Evolutionary conservation across 2,329 filamentous ascomycete genomes (phyloP).

Genomic region (Trichoderma semiorbis): DNA sequence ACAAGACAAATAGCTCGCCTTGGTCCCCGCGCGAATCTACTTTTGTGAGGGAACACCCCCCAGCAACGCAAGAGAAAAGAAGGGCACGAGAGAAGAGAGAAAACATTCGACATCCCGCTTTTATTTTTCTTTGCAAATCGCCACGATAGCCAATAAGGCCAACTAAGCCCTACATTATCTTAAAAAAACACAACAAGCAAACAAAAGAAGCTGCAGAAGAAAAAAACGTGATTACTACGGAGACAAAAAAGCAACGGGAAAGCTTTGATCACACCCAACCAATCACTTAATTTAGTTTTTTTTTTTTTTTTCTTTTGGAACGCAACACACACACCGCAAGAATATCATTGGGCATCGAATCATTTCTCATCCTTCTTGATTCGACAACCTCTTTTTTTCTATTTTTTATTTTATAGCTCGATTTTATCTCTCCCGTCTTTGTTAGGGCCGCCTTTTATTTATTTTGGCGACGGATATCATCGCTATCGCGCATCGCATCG

Average conservation of each 20-base stretch:
- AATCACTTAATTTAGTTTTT: neutral
- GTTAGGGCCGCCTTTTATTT: neutral
- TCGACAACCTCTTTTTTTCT: neutral
- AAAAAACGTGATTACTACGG: neutral
- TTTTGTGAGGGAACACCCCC: neutral
- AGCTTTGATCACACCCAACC: neutral
- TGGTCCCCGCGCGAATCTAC: neutral
- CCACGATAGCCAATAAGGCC: neutral
- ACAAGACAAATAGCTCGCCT: slow-evolving; percentile 19
- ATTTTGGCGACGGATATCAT: neutral
- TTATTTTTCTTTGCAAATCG: neutral
- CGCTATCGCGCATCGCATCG: slow-evolving; percentile 10
- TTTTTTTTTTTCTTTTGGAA: neutral
- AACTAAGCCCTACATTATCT: neutral
- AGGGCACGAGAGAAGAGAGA: neutral
- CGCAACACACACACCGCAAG: slow-evolving; percentile 13
- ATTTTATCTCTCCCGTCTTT: neutral
- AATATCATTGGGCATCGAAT: slow-evolving; percentile 11
- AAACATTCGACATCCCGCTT: slow-evolving; percentile 14
- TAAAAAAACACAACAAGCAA: neutral
- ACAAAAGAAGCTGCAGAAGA: neutral
- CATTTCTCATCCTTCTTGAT: neutral
- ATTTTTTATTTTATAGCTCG: neutral
- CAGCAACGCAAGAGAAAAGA: neutral
- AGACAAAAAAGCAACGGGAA: neutral